Percentiles rank a stretch among this genome's conserved stretches.
Evolutionary conservation across 345 rosid species (phyloP).

Genomic region (Hypericum androsaemum): DNA sequence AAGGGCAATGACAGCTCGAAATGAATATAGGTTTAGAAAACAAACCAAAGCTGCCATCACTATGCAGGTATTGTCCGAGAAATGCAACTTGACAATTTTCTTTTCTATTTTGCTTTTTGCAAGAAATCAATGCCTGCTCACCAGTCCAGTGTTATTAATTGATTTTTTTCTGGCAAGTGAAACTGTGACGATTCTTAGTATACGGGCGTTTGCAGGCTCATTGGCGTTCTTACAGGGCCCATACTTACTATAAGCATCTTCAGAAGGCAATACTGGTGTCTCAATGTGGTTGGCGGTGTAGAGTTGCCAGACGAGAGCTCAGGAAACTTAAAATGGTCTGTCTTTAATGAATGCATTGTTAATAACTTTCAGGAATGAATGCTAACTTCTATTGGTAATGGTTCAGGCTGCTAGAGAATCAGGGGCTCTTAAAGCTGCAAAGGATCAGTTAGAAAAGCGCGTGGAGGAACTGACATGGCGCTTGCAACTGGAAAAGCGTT

Average conservation of each 20-base stretch:
- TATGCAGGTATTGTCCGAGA: not conserved
- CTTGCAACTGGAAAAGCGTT: slow-evolving; percentile 56
- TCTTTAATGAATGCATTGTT: not conserved
- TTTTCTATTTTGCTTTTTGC: too few relatives aligned
- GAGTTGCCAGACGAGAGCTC: slow-evolving; percentile 32
- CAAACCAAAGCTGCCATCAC: slow-evolving; percentile 8
- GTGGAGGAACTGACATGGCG: slow-evolving; percentile 78
- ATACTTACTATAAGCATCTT: slow-evolving; percentile 27
- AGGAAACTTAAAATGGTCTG: slow-evolving; percentile 33
- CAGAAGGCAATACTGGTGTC: slow-evolving; percentile 21
- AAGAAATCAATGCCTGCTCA: too few relatives aligned
- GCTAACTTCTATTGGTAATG: slow-evolving; percentile 5
- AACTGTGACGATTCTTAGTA: too few relatives aligned
- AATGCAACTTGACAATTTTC: too few relatives aligned
- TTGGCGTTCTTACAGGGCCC: slow-evolving; percentile 26
- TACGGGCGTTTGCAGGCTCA: slow-evolving; percentile 15
- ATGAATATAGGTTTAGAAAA: slow-evolving; percentile 7
- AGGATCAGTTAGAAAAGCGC: slow-evolving; percentile 59
- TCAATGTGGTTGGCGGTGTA: slow-evolving; percentile 35
- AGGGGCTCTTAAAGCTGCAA: slow-evolving; percentile 70
- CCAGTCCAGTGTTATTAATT: too few relatives aligned
- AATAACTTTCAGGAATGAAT: not conserved
- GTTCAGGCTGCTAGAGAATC: slow-evolving; percentile 63
- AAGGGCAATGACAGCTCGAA: slow-evolving; percentile 9
- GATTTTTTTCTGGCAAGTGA: too few relatives aligned